phyloP scores from a whole-genome alignment of 179 eudicot genomes.

The Vitellaria paradoxa region DNA sequence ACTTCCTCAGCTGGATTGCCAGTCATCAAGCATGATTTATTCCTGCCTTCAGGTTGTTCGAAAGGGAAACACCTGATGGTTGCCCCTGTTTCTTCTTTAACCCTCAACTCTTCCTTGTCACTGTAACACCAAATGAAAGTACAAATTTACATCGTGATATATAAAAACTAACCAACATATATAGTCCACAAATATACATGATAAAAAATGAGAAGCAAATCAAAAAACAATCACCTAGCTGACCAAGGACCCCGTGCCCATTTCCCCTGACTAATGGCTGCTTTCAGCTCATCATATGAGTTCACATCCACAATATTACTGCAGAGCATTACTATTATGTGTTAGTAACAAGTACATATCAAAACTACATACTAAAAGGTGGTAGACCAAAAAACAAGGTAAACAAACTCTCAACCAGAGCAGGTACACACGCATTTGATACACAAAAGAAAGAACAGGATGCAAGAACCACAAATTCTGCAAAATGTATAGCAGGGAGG shows the following conservation, averaged over 20 bases:
- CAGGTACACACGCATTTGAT: neutral
- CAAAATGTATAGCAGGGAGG: neutral
- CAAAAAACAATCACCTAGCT: constrained; percentile 50
- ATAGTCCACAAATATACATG: neutral
- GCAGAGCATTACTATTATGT: constrained; percentile 16
- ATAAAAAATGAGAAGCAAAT: neutral
- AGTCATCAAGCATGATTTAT: constrained; percentile 79
- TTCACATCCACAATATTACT: constrained; percentile 91
- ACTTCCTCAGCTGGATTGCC: constrained; percentile 86
- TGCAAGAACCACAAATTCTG: neutral
- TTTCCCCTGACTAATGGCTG: constrained; percentile 76
- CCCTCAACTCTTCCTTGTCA: constrained; percentile 73
- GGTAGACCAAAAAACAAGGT: neutral
- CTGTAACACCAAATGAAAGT: constrained; percentile 33
- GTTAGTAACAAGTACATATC: neutral
- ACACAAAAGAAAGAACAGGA: neutral
- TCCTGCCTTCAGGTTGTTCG: constrained; percentile 65
- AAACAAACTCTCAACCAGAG: neutral
- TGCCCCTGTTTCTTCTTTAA: constrained; percentile 95
- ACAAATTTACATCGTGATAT: neutral
- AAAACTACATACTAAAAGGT: neutral
- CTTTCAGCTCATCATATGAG: constrained; percentile 82
- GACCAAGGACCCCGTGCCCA: constrained; percentile 99
- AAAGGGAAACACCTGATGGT: constrained; percentile 90
- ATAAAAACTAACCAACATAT: neutral